Evolutionary conservation across 306 rosid species (phyloP), one percentile per base, ranked within the genome.

Genomic region (Prunus armeniaca): DNA sequence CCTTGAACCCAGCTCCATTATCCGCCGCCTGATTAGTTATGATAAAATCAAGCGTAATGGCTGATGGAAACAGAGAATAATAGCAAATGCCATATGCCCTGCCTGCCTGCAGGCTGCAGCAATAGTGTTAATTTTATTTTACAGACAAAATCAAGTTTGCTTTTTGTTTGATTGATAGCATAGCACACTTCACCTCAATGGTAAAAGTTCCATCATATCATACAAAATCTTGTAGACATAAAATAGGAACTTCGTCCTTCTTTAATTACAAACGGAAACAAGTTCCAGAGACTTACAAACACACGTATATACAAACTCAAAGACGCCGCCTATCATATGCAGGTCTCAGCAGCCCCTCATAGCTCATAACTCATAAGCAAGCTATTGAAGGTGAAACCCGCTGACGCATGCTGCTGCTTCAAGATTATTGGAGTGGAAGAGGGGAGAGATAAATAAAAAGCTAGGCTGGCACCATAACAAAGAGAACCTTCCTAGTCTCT

Each of bases 231-330:
- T 3, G 54, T 17, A 27, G 65, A 47, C 58, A 51, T 67, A 73
- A 77, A 64, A 63, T 22, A 30, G 65, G 8, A 28, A 18, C 76
- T 28, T 69, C 63, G 27, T 50, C 20, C 34, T 51, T 32, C 22
- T 24, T 72, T 55, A 76, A 73, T 81, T 89, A 87, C 88, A 87
- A 63, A 64, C 51, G 72, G 67, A 34, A 61, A 69, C 65, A 52
- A 7, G 76, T 78, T 78, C 78, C 83, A 14, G 68, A 86, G 49
- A 50, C 81, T 82, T 77, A 78, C 79, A 76, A 75, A 72, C 89
- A 81, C 72, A 34, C 75, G 69, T 85, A 88, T 90, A 63, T 75
- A 87, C 93, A 87, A 73, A 69, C 81, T 62, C 50, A 72, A 69
- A 76, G 76, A 50, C 51, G 32, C 69, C 49, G 22, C 65, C 74